A percentile compares a stretch with the other conserved stretches of the same genome.
These are phyloP conservation scores for Erodium chrysanthum DNA, from an alignment of 441 rosid species.

Conservation along the genomic window DNA sequence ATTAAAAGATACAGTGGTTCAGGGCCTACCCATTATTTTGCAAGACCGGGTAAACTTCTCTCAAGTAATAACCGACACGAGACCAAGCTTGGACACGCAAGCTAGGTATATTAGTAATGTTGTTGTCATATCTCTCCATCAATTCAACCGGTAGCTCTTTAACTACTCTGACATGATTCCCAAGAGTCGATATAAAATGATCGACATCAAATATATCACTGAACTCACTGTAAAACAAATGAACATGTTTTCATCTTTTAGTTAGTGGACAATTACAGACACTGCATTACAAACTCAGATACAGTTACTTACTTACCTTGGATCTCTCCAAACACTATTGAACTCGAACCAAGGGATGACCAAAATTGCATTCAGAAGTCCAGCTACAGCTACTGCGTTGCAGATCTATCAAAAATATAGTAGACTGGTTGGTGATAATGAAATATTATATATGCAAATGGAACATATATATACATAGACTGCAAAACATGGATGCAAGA, in stretches of 20 bases:
- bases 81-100: constrained; percentile 79
- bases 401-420: constrained; percentile 46
- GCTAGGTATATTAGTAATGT: constrained; percentile 47
- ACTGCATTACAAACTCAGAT: constrained; percentile 9
- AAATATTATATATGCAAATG: not conserved
- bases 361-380: constrained; percentile 65
- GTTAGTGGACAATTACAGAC: not conserved
- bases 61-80: constrained; percentile 44
- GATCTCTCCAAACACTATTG: constrained; percentile 77
- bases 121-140: constrained; percentile 48
- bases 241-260: constrained; percentile 4
- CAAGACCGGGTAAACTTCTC: constrained; percentile 58
- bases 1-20: not conserved
- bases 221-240: constrained; percentile 45
- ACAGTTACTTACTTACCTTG: constrained; percentile 41
- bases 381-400: constrained; percentile 94
- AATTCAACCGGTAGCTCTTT: constrained; percentile 57
- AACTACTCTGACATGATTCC: constrained; percentile 58
- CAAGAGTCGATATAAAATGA: constrained; percentile 57
- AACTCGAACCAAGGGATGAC: constrained; percentile 74
- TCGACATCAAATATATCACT: constrained; percentile 76
- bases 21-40: constrained; percentile 53
- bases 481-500: constrained; percentile 3
- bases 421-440: constrained; percentile 5
- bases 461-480: not conserved